These are phyloP conservation scores for Priceomyces fermenticarens DNA, from an alignment of 805 yeast species.

Conservation along the genomic window DNA sequence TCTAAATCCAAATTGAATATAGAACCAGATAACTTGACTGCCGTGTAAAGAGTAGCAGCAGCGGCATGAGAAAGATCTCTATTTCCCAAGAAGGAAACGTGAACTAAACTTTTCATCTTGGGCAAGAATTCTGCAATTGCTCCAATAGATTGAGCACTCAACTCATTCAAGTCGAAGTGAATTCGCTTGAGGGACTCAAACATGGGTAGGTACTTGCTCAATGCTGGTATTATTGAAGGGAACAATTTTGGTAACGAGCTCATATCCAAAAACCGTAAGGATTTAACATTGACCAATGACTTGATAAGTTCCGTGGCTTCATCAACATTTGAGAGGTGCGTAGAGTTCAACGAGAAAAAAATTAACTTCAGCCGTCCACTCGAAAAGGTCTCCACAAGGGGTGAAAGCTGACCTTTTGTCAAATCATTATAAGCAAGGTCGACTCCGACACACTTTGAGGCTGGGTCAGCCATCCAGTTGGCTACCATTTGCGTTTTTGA, in stretches of 20 bases:
- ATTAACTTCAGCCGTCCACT: conserved; percentile 34
- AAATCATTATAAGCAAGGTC: conserved; percentile 56
- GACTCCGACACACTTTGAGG: conserved; percentile 50
- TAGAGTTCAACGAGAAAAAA: conserved; percentile 53
- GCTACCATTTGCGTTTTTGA: conserved; percentile 41
- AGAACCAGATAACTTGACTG: conserved; percentile 44
- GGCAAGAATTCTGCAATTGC: conserved; percentile 50
- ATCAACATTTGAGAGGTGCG: conserved; percentile 42
- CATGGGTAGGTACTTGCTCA: conserved; percentile 44
- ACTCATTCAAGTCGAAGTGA: conserved; percentile 54
- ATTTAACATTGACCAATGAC: conserved; percentile 34
- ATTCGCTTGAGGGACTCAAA: conserved; percentile 46
- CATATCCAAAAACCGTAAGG: conserved; percentile 50
- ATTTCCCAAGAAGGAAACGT: conserved; percentile 55
- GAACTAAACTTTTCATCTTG: conserved; percentile 45
- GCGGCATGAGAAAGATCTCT: conserved; percentile 40
- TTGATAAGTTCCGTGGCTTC: conserved; percentile 35
- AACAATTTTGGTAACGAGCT: conserved; percentile 51
- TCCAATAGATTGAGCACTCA: conserved; percentile 44
- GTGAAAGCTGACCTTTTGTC: conserved; percentile 43
- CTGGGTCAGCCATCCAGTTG: conserved; percentile 44
- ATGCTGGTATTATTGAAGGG: conserved; percentile 46
- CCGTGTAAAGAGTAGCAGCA: conserved; percentile 48
- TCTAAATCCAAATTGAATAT: conserved; percentile 53
- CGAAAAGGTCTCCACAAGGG: conserved; percentile 42